Evolutionary conservation across 805 yeast genomes (phyloP).

Genomic region (Kuraishia hungarica): DNA sequence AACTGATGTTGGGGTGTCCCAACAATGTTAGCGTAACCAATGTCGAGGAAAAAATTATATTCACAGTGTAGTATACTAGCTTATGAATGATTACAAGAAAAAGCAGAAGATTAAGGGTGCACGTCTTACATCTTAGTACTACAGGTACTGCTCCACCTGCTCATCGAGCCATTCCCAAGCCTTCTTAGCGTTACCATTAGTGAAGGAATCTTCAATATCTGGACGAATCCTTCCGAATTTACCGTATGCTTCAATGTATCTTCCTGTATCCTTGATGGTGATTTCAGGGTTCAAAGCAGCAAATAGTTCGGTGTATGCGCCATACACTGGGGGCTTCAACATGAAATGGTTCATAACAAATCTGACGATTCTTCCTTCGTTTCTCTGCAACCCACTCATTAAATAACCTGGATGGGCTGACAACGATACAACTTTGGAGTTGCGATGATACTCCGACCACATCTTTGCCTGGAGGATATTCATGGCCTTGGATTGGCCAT

Average conservation of each 20-base stretch:
- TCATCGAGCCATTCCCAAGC: conserved; percentile 27
- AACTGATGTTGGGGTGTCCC: too few relatives aligned
- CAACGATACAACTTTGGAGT: conserved; percentile 20
- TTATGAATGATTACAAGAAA: too few relatives aligned
- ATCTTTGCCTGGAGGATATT: conserved; percentile 24
- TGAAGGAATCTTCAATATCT: conserved; percentile 25
- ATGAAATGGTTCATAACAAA: neutral
- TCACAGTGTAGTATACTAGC: too few relatives aligned
- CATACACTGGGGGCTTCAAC: conserved; percentile 9
- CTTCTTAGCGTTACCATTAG: conserved; percentile 22
- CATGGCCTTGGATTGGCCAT: conserved; percentile 32
- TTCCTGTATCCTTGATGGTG: conserved; percentile 17
- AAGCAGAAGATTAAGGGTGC: too few relatives aligned
- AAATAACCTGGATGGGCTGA: conserved; percentile 28
- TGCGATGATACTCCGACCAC: conserved; percentile 21
- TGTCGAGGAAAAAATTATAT: too few relatives aligned
- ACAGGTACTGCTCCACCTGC: neutral
- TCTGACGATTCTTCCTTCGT: neutral
- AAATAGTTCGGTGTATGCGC: conserved; percentile 29
- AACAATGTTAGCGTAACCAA: too few relatives aligned
- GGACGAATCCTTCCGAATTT: conserved; percentile 21
- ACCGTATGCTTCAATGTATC: conserved; percentile 18
- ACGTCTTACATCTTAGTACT: too few relatives aligned
- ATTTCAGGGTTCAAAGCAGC: conserved; percentile 27
- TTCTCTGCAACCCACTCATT: conserved; percentile 3